Evolutionary conservation across 805 yeast genomes (phyloP).

Genomic region (Kazachstania psychrophila): DNA sequence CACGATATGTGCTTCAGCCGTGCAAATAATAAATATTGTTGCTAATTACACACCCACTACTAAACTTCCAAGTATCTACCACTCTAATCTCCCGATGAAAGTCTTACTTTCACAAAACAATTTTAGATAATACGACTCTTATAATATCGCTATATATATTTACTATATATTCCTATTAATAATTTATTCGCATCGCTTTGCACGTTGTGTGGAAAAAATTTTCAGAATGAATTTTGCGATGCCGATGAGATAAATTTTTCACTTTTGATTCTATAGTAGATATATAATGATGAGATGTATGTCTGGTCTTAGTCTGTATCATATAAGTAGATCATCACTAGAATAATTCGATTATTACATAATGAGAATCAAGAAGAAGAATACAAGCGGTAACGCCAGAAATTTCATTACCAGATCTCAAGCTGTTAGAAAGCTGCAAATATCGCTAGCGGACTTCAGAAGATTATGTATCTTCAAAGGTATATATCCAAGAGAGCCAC

Average conservation of each 20-base stretch:
- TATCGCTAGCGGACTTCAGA: slow-evolving; percentile 92
- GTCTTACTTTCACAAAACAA: too few species aligned
- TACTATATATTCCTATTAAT: too few species aligned
- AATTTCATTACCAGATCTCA: slow-evolving; percentile 90
- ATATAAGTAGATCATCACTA: not conserved
- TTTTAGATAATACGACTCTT: too few species aligned
- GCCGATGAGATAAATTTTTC: slow-evolving; percentile 5
- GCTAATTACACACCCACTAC: too few species aligned
- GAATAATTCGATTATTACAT: slow-evolving; percentile 1
- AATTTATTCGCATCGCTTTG: too few species aligned
- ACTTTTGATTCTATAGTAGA: not conserved
- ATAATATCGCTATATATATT: too few species aligned
- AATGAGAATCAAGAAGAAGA: slow-evolving; percentile 71
- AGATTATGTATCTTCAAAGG: slow-evolving; percentile 97
- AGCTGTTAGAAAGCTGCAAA: slow-evolving; percentile 85
- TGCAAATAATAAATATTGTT: too few species aligned
- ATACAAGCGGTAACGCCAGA: slow-evolving; percentile 80
- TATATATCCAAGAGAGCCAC: slow-evolving; percentile 92
- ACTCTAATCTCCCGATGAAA: too few species aligned
- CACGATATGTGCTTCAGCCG: too few species aligned
- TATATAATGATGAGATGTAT: too few species aligned
- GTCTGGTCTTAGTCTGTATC: not conserved
- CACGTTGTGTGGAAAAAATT: too few species aligned
- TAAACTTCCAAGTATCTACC: too few species aligned
- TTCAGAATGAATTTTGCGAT: slow-evolving; percentile 4